Evolutionary conservation across 441 rosid genomes (phyloP).

Genomic region (Lepidium campestre): DNA sequence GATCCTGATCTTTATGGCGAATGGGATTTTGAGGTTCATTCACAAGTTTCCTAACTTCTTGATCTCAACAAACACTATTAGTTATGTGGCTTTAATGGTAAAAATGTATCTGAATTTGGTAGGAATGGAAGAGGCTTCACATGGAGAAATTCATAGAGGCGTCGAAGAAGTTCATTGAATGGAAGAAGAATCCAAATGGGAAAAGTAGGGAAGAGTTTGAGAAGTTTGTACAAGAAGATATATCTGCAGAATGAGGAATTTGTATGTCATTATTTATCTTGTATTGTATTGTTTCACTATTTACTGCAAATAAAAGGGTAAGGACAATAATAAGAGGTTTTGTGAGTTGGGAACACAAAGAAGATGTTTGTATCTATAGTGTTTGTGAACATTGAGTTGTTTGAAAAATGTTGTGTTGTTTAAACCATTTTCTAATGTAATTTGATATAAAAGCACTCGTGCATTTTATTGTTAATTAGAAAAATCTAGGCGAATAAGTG

Average conservation of each 20-base stretch:
- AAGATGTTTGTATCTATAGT: neutral
- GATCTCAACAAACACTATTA: too few relatives aligned
- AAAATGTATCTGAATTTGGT: neutral
- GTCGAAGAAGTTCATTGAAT: conserved; percentile 59
- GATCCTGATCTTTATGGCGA: conserved; percentile 79
- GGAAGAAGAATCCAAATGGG: conserved; percentile 65
- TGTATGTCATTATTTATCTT: neutral
- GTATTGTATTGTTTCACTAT: neutral
- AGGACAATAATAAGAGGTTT: neutral
- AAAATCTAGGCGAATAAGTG: too few relatives aligned
- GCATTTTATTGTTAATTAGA: neutral
- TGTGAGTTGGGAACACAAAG: conserved; percentile 5
- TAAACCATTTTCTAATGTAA: neutral
- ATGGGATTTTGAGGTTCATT: conserved; percentile 83
- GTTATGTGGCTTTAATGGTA: neutral
- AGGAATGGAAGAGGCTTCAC: conserved; percentile 73
- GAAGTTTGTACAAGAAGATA: conserved; percentile 39
- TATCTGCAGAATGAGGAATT: neutral
- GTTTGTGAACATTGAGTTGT: neutral
- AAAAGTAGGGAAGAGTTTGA: conserved; percentile 55
- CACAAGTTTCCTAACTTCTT: neutral
- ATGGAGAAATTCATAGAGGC: conserved; percentile 67
- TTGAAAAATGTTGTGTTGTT: neutral
- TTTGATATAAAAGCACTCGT: neutral
- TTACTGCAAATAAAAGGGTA: neutral